Evolutionary conservation across 106 monocot species (phyloP).

Genomic region (Posidonia australis): DNA sequence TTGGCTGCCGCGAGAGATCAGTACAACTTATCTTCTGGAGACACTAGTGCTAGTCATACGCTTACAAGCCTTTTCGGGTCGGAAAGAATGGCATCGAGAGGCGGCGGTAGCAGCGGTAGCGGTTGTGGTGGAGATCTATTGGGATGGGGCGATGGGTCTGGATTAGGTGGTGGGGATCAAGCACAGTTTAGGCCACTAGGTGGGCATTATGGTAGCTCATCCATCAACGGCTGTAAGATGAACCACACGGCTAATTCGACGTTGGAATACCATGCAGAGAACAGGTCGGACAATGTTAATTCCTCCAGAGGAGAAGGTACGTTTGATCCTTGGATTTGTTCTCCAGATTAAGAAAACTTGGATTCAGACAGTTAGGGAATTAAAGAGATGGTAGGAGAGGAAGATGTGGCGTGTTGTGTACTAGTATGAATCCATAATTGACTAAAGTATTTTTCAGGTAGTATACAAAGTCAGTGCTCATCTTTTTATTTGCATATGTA

Average conservation of each 20-base stretch:
- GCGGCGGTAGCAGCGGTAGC: neutral
- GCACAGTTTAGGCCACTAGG: neutral
- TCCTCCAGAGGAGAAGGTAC: constrained; percentile 5
- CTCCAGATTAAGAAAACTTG: constrained; percentile 1
- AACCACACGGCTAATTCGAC: neutral
- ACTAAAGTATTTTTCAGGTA: too few species aligned
- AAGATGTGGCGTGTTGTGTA: too few species aligned
- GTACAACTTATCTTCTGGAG: neutral
- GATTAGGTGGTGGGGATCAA: neutral
- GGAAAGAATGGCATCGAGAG: neutral
- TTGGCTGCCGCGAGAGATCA: neutral
- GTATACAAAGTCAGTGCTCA: too few species aligned
- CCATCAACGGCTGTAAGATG: neutral
- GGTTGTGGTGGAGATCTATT: neutral
- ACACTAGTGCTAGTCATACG: neutral
- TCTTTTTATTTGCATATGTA: too few species aligned
- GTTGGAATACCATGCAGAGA: neutral
- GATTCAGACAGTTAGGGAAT: too few species aligned
- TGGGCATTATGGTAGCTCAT: neutral
- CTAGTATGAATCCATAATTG: too few species aligned
- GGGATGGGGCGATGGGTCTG: neutral
- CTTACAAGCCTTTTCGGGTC: neutral
- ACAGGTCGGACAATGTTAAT: neutral
- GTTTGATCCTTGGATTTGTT: constrained; percentile 9
- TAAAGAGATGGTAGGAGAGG: too few species aligned